phyloP scores from a whole-genome alignment of 2,329 filamentous ascomycete species.

The Fusarium staphyleae region DNA sequence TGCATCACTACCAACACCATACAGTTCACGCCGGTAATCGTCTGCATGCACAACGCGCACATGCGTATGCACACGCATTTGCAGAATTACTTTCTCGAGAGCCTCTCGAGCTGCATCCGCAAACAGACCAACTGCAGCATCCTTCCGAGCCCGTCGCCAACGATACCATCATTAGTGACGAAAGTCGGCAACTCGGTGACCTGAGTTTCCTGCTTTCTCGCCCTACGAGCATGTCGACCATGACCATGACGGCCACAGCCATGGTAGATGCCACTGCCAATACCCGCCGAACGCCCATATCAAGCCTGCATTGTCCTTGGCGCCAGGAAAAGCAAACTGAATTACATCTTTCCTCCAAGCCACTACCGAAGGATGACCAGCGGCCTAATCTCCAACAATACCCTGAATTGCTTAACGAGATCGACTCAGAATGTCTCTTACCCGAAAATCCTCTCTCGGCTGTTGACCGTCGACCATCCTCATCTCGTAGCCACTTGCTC shows the following conservation, averaged over 20 bases:
- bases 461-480: constrained; percentile 38
- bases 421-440: constrained; percentile 35
- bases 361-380: constrained; percentile 11
- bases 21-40: constrained; percentile 17
- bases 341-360: constrained; percentile 25
- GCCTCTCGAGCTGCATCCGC: constrained; percentile 23
- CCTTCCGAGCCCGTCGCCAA: constrained; percentile 24
- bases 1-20: constrained; percentile 28
- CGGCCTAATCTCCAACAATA: constrained; percentile 25
- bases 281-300: constrained; percentile 8
- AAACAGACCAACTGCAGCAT: constrained; percentile 20
- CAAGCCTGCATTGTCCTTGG: constrained; percentile 22
- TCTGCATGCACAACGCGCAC: constrained; percentile 26
- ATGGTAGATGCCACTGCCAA: constrained; percentile 14
- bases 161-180: constrained; percentile 11
- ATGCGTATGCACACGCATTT: constrained; percentile 31
- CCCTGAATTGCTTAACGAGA: constrained; percentile 34
- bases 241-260: constrained; percentile 23
- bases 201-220: constrained; percentile 39
- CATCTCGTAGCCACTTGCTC: constrained; percentile 40
- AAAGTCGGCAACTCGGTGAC: constrained; percentile 27
- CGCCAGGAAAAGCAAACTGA: constrained; percentile 30
- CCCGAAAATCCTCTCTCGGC: constrained; percentile 24
- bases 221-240: constrained; percentile 36
- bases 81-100: constrained; percentile 29